Evolutionary conservation across 1,139 yeast genomes (phyloP).

Genomic region (Lodderomyces pseudojiufengensis): DNA sequence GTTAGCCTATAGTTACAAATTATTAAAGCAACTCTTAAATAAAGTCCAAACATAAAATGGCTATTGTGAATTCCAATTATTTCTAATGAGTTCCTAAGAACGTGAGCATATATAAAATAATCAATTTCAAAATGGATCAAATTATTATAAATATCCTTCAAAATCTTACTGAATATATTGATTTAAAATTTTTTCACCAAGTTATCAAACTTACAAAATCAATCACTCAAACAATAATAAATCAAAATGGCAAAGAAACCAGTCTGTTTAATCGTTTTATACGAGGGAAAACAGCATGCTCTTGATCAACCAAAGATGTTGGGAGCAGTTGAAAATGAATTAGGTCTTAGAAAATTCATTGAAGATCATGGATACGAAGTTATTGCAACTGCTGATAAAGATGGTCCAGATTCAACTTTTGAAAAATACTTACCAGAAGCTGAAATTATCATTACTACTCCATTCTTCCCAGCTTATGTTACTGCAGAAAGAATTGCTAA

Average conservation of each 20-base stretch:
- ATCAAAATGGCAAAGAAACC: constrained; percentile 17
- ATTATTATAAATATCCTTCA: too few relatives aligned
- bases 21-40: too few relatives aligned
- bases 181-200: too few relatives aligned
- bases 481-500: constrained; percentile 61
- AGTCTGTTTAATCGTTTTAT: constrained; percentile 54
- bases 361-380: constrained; percentile 67
- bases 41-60: too few relatives aligned
- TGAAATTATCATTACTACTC: constrained; percentile 75
- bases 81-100: too few relatives aligned
- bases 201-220: neutral
- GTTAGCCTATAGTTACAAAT: too few relatives aligned
- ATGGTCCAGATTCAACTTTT: constrained; percentile 18
- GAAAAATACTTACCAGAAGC: constrained; percentile 27
- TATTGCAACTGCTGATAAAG: constrained; percentile 66
- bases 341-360: constrained; percentile 65
- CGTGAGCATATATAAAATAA: too few relatives aligned
- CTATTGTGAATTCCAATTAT: too few relatives aligned
- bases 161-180: too few relatives aligned
- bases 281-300: constrained; percentile 57
- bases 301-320: constrained; percentile 55
- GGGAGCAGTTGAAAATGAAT: constrained; percentile 74
- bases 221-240: neutral
- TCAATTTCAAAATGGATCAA: too few relatives aligned
- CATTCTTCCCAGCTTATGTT: constrained; percentile 80